Base-by-base conservation (phyloP, 2,329 filamentous ascomycete genomes). In the Fusarium redolens region DNA sequence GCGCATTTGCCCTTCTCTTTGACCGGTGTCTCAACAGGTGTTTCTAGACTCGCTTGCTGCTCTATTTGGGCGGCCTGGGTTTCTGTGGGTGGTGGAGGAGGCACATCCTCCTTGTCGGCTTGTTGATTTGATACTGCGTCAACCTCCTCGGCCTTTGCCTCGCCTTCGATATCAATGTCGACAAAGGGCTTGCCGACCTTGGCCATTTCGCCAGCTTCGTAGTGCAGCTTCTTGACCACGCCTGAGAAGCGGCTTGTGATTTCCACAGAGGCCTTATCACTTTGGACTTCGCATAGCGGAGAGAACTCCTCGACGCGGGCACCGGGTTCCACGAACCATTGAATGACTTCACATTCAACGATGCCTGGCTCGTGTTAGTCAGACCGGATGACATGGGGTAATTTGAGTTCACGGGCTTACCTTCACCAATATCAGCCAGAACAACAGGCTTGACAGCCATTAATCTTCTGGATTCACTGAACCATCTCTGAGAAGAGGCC, bases 241-340 rank as follows among this genome's bases (percentile, higher is more conserved):
- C 96, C 96, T 65, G 95, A 91, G 82, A 97, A 99, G 60, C 96
- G 92, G 78, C 95, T 98, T 43, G 96, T 98, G 77, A 99, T 99
- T 87, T 98, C 89, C 28, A 92, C 90, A 3, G 90, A 90, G 55
- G 96, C 96, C 83, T 99, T 99, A 85, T 99, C 96, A 78, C 95
- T 98, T 82, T 98, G 96, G 48, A 99, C 97, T 85, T 99, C 96
- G 84, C 96, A 99, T 51, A 99, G 88, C 68, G 96, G 96, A 77
- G 97, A 96, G 88, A 97, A 99, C 85, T 99, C 96, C 85, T 99
- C 95, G 77, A 99, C 95, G 65, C 93, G 92, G 40, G 96, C 96
- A 65, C 95, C 96, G 55, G 97, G 95, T 83, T 98, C 93, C 74
- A 99, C 96, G 81, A 98, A 99, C 96, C 96, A 99, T 86, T 99